Evolutionary conservation across 2,329 filamentous ascomycete species (phyloP).

Genomic region (Gnomoniopsis smithogilvyi): DNA sequence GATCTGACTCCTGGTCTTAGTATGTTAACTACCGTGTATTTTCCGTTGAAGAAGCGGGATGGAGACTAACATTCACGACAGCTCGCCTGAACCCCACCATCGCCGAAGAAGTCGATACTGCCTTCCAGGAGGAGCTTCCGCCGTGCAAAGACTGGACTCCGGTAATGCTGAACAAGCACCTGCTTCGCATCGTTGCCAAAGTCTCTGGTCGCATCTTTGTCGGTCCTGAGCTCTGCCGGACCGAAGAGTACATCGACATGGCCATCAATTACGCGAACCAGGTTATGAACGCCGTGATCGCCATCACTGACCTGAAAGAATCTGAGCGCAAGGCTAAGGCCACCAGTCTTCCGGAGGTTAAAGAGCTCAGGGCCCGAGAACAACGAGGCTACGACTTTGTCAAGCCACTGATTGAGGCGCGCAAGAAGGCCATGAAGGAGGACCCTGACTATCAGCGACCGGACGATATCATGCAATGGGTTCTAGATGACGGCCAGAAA

Average conservation of each 20-base stretch:
- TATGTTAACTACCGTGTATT: background rate
- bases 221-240: constrained; percentile 42
- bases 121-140: constrained; percentile 32
- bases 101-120: constrained; percentile 33
- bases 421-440: constrained; percentile 23
- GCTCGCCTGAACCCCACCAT: constrained; percentile 35
- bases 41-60: background rate
- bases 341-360: constrained; percentile 30
- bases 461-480: constrained; percentile 47
- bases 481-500: constrained; percentile 34
- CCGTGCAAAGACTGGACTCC: constrained; percentile 36
- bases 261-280: constrained; percentile 47
- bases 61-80: background rate
- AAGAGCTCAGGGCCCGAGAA: constrained; percentile 29
- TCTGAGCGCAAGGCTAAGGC: constrained; percentile 33
- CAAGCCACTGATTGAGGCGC: constrained; percentile 30
- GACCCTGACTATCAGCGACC: constrained; percentile 28
- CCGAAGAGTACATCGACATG: constrained; percentile 41
- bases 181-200: constrained; percentile 44
- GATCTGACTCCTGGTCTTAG: constrained; percentile 13
- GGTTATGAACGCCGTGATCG: constrained; percentile 32
- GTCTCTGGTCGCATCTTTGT: constrained; percentile 46
- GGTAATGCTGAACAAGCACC: constrained; percentile 35
- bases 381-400: constrained; percentile 33
- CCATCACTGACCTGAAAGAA: constrained; percentile 25